Conservation (phyloP, 768 basidiomycete species). For the Suillus lakei region DNA sequence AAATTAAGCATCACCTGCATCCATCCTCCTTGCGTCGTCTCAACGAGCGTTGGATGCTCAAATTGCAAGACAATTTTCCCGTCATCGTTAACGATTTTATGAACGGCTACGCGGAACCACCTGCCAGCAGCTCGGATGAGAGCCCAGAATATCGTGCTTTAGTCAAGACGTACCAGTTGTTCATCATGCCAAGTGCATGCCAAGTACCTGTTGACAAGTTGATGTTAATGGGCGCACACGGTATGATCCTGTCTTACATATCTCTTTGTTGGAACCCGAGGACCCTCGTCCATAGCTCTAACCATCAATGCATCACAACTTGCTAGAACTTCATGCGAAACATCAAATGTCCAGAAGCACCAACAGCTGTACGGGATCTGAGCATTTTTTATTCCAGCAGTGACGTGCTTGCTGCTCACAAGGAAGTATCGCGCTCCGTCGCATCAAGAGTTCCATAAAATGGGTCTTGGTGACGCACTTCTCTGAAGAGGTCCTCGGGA, state of each 20-base stretch:
- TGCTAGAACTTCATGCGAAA: slow-evolving; percentile 39
- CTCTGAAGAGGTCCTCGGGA: slow-evolving; percentile 57
- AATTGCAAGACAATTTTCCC: slow-evolving; percentile 41
- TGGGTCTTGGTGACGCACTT: slow-evolving; percentile 36
- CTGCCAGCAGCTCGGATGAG: slow-evolving; percentile 27
- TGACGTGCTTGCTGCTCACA: slow-evolving; percentile 30
- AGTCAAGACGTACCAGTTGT: slow-evolving; percentile 41
- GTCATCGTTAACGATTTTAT: slow-evolving; percentile 35
- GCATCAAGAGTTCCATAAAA: slow-evolving; percentile 57
- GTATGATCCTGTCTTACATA: slow-evolving; percentile 42
- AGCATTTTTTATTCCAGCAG: not conserved
- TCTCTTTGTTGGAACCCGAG: slow-evolving; percentile 54
- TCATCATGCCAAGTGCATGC: slow-evolving; percentile 68
- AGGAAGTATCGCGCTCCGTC: slow-evolving; percentile 52
- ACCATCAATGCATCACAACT: slow-evolving; percentile 47
- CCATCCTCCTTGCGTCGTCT: slow-evolving; percentile 57
- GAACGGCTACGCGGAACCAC: slow-evolving; percentile 63
- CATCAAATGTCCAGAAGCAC: slow-evolving; percentile 59
- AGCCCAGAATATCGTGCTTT: not conserved
- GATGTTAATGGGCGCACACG: slow-evolving; percentile 14
- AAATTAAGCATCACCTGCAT: slow-evolving; percentile 47
- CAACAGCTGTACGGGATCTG: slow-evolving; percentile 44
- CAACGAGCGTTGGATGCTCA: slow-evolving; percentile 64
- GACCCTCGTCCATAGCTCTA: slow-evolving; percentile 59
- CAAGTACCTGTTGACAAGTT: slow-evolving; percentile 36